Percentiles rank a stretch among this genome's conserved stretches.
phyloP scores from a whole-genome alignment of 805 yeast genomes.

The Pichia californica region DNA sequence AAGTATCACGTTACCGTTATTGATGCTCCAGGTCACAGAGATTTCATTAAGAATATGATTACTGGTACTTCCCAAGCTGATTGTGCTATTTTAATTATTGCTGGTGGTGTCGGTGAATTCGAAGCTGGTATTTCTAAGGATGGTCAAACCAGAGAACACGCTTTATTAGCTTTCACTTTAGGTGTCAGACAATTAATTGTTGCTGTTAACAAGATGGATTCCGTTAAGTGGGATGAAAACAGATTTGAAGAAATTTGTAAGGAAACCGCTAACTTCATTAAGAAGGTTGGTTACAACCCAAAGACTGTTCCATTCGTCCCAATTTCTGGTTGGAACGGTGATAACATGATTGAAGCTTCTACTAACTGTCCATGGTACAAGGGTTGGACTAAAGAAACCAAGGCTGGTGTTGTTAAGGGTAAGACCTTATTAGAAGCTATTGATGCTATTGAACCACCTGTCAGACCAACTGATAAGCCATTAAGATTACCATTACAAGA shows the following conservation, averaged over 20 bases:
- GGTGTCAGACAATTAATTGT: conserved; percentile 85
- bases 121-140: conserved; percentile 94
- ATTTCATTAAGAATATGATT: conserved; percentile 93
- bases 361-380: conserved; percentile 83
- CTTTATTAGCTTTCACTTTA: conserved; percentile 81
- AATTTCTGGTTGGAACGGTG: conserved; percentile 90
- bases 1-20: conserved; percentile 85
- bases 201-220: conserved; percentile 94
- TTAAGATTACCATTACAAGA: conserved; percentile 87
- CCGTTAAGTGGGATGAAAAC: conserved; percentile 79
- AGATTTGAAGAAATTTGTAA: conserved; percentile 74
- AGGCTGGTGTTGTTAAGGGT: conserved; percentile 62
- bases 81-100: conserved; percentile 84
- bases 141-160: conserved; percentile 95
- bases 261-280: conserved; percentile 75
- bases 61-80: conserved; percentile 95
- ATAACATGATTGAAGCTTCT: conserved; percentile 83
- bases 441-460: conserved; percentile 74
- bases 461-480: conserved; percentile 80
- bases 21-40: conserved; percentile 96
- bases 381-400: conserved; percentile 79
- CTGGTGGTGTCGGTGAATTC: conserved; percentile 91
- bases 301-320: conserved; percentile 83
- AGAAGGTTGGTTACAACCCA: conserved; percentile 81
- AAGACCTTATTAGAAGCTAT: conserved; percentile 81